These are phyloP conservation scores for Solanum clarkiae DNA, from an alignment of 257 asterid genomes.

Conservation along the genomic window DNA sequence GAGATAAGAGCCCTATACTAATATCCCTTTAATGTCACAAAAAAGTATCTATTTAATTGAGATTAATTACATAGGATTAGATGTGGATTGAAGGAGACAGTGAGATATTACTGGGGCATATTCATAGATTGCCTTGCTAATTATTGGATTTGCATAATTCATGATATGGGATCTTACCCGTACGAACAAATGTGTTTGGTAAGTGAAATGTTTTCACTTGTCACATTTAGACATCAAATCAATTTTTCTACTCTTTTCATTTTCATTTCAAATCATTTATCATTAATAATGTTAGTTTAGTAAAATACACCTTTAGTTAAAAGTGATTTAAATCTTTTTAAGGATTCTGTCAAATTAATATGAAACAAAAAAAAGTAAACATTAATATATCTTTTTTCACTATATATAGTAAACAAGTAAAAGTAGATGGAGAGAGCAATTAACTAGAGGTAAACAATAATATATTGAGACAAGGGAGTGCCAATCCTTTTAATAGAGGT, in stretches of 20 bases:
- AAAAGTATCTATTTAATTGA: neutral
- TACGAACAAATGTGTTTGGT: neutral
- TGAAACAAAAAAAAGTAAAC: no score
- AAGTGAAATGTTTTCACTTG: neutral
- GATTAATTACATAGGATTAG: neutral
- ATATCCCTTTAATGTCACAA: neutral
- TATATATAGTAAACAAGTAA: no score
- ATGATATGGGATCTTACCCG: neutral
- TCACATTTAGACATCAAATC: neutral
- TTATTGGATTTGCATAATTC: neutral
- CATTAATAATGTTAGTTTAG: no score
- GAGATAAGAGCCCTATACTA: neutral
- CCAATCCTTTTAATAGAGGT: neutral
- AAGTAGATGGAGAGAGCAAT: neutral
- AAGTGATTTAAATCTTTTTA: no score
- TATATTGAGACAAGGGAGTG: neutral
- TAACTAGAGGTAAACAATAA: neutral
- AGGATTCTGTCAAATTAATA: no score
- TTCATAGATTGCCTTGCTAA: neutral
- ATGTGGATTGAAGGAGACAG: neutral
- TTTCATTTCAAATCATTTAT: neutral
- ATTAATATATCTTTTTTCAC: no score
- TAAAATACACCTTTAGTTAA: no score
- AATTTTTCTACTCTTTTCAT: neutral
- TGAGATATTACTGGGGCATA: neutral